phyloP scores from a whole-genome alignment of 108 stramenopile genomes.

The Fistulifera solaris region DNA sequence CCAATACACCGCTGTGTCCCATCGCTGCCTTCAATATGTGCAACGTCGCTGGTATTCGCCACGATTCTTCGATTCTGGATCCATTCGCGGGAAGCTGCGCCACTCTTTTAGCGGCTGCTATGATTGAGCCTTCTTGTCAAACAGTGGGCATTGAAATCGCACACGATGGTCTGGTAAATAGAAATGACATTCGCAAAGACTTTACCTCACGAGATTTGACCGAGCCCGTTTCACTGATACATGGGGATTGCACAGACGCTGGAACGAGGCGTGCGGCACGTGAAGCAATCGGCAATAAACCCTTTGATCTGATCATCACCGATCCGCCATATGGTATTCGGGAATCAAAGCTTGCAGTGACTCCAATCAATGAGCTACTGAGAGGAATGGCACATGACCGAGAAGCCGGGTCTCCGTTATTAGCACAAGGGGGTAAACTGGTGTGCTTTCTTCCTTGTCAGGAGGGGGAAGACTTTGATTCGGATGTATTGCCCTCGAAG shows the following conservation, averaged over 20 bases:
- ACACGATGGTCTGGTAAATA: slow-evolving; percentile 56
- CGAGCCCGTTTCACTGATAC: slow-evolving; percentile 43
- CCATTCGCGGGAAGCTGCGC: slow-evolving; percentile 75
- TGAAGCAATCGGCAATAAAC: slow-evolving; percentile 18
- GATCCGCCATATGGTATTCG: slow-evolving; percentile 79
- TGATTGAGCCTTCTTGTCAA: slow-evolving; percentile 45
- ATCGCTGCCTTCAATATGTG: slow-evolving; percentile 73
- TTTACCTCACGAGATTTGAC: slow-evolving; percentile 51
- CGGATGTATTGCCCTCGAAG: slow-evolving; percentile 30
- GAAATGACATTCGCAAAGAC: slow-evolving; percentile 54
- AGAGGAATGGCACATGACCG: slow-evolving; percentile 41
- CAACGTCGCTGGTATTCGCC: slow-evolving; percentile 51
- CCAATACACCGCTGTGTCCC: slow-evolving; percentile 75
- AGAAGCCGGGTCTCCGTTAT: slow-evolving; percentile 26
- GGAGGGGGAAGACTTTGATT: slow-evolving; percentile 19
- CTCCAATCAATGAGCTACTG: slow-evolving; percentile 48
- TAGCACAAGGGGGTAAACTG: slow-evolving; percentile 43
- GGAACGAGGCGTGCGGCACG: slow-evolving; percentile 24
- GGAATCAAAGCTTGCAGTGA: slow-evolving; percentile 28
- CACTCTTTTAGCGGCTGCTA: slow-evolving; percentile 67
- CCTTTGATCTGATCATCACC: slow-evolving; percentile 70
- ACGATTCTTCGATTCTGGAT: slow-evolving; percentile 49
- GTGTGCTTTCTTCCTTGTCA: slow-evolving; percentile 59
- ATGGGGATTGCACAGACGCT: slow-evolving; percentile 49
- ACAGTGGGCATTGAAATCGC: slow-evolving; percentile 81